Base-by-base conservation (phyloP, 257 asterid species). In the Knoxia roxburghii region DNA sequence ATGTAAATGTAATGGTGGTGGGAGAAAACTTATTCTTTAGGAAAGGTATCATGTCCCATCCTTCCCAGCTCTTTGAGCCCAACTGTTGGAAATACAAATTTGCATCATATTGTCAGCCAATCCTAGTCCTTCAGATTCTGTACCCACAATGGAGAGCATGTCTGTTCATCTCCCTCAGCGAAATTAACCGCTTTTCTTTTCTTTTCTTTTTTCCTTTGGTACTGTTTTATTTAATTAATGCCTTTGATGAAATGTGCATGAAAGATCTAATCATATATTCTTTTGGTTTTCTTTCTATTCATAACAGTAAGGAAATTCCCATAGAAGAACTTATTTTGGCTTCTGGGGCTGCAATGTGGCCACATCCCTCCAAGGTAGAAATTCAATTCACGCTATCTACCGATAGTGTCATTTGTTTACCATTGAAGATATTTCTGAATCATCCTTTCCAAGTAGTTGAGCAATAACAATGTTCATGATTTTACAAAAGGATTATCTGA, bases 351-450 rank as follows among this genome's bases (percentile, higher is more conserved):
- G 88, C 90, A 76, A 55, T 80, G 62, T 66, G 88, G 77, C 88
- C 88, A 35, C 96, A 84, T 80, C 97, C 97, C 41, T 74, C 94
- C 66, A 87, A 93, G 99, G 99, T 90, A 86, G 67, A 21, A 50
- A 15, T 51, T 33, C 40, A 5, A 52, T 51, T 53, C 41, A 37
- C 40, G n/a, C 33, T 57, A 61, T 51, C 35, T 15, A 33, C 33
- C 39, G 46, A 58, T 41, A 9, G n/a, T 35, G 35, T 18, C 59
- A 37, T 61, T 43, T 15, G 48, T 23, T 4, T 23, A 41, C 2
- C 6, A 14, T 21, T 12, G 35, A 39, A 61, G 41, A 50, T 32
- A 6, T 8, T 15, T 35, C 33, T n/a, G 43, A 13, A 43, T 43
- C 39, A 9, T n/a, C 49, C 10, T 20, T 30, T 17, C 10, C 11